Conservation (phyloP, 257 asterid species). For the Coffea eugenioides region DNA sequence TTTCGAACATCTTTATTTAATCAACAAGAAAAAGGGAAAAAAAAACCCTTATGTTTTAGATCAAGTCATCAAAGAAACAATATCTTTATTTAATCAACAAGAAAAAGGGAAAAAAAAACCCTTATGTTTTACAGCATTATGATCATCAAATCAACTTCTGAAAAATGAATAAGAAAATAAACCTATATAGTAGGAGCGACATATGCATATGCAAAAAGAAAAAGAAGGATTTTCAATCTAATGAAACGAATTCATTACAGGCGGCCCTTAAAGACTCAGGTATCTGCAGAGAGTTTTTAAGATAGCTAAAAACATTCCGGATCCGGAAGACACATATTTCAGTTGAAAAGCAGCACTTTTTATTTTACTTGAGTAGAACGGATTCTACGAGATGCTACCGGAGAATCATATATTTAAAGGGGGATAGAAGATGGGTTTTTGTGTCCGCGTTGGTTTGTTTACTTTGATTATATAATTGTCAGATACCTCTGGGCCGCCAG, state of each 20-base stretch:
- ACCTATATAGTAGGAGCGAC: too few species aligned
- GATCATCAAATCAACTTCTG: neutral
- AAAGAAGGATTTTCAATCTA: neutral
- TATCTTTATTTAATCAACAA: too few species aligned
- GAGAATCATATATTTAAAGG: too few species aligned
- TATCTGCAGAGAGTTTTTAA: neutral
- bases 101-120: too few species aligned
- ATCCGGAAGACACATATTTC: neutral
- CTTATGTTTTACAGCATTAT: neutral
- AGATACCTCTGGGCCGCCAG: slow-evolving; percentile 69
- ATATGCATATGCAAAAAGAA: too few species aligned
- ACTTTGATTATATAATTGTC: too few species aligned
- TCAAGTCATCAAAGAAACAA: too few species aligned
- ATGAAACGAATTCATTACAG: neutral
- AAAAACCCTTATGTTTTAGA: too few species aligned
- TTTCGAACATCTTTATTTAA: neutral
- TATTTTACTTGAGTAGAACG: neutral
- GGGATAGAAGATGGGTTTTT: too few species aligned
- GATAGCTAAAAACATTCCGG: neutral
- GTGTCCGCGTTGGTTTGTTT: too few species aligned
- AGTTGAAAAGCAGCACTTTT: too few species aligned
- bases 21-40: neutral
- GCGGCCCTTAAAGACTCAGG: neutral
- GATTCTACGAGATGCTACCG: neutral
- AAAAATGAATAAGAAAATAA: neutral